These are phyloP conservation scores for Russula griseocarnosa DNA, from an alignment of 768 basidiomycete genomes.

Conservation along the genomic window DNA sequence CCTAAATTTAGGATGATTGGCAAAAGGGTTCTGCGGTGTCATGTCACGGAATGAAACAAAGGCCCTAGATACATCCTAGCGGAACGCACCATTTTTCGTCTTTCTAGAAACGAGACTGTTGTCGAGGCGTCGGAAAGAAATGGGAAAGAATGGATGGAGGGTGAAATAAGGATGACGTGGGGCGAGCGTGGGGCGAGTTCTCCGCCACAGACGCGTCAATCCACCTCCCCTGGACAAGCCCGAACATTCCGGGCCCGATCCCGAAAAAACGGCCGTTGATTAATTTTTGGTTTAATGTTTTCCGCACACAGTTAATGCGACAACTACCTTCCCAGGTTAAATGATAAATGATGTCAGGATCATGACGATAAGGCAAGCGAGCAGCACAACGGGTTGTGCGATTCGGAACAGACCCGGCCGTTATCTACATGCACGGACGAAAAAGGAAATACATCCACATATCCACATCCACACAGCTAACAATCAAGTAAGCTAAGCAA, in stretches of 20 bases:
- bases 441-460: neutral
- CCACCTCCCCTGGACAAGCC: neutral
- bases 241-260: conserved; percentile 6
- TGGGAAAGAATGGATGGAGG: conserved; percentile 2
- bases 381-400: neutral
- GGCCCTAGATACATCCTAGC: conserved; percentile 1
- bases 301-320: neutral
- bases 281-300: neutral
- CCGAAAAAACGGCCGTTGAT: neutral
- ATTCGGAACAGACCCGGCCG: conserved; percentile 3
- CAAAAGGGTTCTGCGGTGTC: neutral
- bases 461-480: conserved; percentile 10
- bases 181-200: neutral
- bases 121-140: conserved; percentile 1
- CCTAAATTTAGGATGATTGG: conserved; percentile 11
- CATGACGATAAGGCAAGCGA: neutral
- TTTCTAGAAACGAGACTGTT: conserved; percentile 12
- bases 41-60: conserved; percentile 6
- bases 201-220: conserved; percentile 5
- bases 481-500: neutral
- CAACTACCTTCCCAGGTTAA: neutral
- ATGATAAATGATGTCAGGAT: conserved; percentile 8
- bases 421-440: neutral
- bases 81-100: neutral
- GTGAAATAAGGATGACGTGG: conserved; percentile 19